Base-by-base conservation (phyloP, 2,329 filamentous ascomycete species). In the Talaromyces albobiverticillius region DNA sequence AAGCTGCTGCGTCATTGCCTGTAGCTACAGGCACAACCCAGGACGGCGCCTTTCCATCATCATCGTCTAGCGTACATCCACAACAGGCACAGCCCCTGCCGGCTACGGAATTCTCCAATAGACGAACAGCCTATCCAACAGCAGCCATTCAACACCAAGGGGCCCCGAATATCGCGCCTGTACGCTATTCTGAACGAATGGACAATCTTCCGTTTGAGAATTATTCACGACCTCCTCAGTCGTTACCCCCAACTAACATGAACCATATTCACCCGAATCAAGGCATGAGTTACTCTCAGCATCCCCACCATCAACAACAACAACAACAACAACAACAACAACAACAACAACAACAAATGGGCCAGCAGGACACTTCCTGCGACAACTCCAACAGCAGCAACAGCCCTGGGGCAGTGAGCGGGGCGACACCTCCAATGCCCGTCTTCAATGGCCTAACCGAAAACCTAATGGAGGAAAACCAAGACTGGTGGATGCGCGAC, bases 401-500 rank as follows among this genome's bases (percentile, higher is more conserved):
- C 56, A 51, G 58, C 43, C 53, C 60, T 22, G 55, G 59, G 3
- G 70, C 68, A 16, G 67, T 71, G 4, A 76, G 73, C 5, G 78
- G 79, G 9, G 10, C 5, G 10, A 63, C 71, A 7, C 71, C 71
- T 22, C 73, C 77, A 0, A 76, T 74, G 9, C 76, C 79, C 10
- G 73, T 83, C 49, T 85, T 86, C 57, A 82, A 82, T 22, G 80
- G 79, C 8, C 75, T 85, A 1, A 22, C 51, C 22, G 82, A 86
- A 32, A 80, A 81, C 42, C 68, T 87, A 4, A 76, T 87, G 3
- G 78, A 82, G 43, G 83, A 87, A 47, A 82, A 80, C 46, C 82
- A 86, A 57, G 81, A 87, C 60, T 85, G 81, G 82, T 85, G 83
- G 76, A 76, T 84, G 51, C 73, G 79, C 32, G 85, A 88, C 62